These are phyloP conservation scores for Arxiozyma heterogenica DNA, from an alignment of 1,139 yeast genomes.

Conservation along the genomic window DNA sequence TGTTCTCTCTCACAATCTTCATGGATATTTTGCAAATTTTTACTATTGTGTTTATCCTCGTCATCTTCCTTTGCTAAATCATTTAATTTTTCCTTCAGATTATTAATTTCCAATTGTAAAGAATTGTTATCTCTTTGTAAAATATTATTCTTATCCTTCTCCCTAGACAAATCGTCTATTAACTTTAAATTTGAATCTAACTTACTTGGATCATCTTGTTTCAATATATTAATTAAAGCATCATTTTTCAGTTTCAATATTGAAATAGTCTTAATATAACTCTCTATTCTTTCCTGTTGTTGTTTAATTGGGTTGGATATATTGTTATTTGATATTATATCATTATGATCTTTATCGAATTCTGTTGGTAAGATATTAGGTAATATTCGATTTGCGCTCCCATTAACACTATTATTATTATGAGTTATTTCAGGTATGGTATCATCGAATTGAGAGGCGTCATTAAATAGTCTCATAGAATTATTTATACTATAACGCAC, in stretches of 20 bases:
- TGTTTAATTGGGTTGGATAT: conserved; percentile 44
- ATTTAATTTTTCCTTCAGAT: conserved; percentile 1
- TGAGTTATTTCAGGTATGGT: conserved; percentile 22
- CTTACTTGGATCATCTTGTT: conserved; percentile 17
- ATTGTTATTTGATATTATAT: conserved; percentile 21
- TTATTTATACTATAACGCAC: conserved; percentile 18
- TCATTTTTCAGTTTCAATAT: conserved; percentile 51
- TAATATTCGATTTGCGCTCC: no score
- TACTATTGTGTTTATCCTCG: background rate
- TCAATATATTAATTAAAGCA: conserved; percentile 42
- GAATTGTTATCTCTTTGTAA: conserved; percentile 1
- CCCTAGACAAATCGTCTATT: conserved; percentile 3
- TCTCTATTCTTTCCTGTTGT: conserved; percentile 44
- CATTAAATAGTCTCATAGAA: conserved; percentile 24
- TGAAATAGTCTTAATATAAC: conserved; percentile 51
- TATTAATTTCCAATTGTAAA: conserved; percentile 1
- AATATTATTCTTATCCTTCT: conserved; percentile 5
- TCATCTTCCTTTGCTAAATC: background rate
- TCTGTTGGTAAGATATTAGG: background rate
- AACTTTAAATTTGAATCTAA: conserved; percentile 3
- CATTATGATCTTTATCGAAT: conserved; percentile 3
- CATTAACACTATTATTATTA: conserved; percentile 4
- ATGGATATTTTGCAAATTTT: background rate
- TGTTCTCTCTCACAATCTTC: background rate
- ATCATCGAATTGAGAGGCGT: conserved; percentile 27